Evolutionary conservation across 2,329 filamentous ascomycete genomes (phyloP).

Genomic region (Exophiala sp.): DNA sequence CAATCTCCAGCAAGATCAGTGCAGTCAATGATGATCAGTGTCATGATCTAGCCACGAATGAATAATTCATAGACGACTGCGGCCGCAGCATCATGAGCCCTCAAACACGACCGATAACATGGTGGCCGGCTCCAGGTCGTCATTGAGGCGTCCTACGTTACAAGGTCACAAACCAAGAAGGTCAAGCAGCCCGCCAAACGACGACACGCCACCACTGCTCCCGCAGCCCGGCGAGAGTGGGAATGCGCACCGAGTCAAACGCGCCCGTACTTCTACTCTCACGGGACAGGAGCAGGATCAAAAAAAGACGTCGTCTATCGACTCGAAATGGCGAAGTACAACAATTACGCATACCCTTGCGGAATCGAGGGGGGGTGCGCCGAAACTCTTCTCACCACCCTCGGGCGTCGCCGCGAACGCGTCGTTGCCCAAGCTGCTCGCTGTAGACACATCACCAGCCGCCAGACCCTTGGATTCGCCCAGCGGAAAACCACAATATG

Average conservation of each 20-base stretch:
- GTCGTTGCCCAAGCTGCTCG: constrained; percentile 7
- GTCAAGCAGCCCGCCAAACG: constrained; percentile 26
- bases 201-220: constrained; percentile 23
- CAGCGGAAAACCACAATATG: constrained; percentile 26
- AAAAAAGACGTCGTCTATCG: constrained; percentile 27
- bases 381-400: constrained; percentile 13
- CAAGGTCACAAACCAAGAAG: constrained; percentile 23
- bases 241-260: constrained; percentile 21
- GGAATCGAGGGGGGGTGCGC: constrained; percentile 22
- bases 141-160: constrained; percentile 29
- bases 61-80: constrained; percentile 3
- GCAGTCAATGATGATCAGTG: neutral
- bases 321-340: constrained; percentile 18
- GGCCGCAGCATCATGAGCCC: constrained; percentile 26
- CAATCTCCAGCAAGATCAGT: constrained; percentile 6
- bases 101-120: constrained; percentile 27
- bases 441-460: constrained; percentile 8
- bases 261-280: constrained; percentile 19
- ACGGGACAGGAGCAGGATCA: constrained; percentile 17
- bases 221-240: constrained; percentile 14
- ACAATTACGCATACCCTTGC: constrained; percentile 27
- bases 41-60: constrained; percentile 10
- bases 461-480: constrained; percentile 22
- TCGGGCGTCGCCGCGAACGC: constrained; percentile 7
- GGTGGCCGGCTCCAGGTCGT: constrained; percentile 32